phyloP scores from a whole-genome alignment of 164 flowering plant species.

The Malania oleifera region DNA sequence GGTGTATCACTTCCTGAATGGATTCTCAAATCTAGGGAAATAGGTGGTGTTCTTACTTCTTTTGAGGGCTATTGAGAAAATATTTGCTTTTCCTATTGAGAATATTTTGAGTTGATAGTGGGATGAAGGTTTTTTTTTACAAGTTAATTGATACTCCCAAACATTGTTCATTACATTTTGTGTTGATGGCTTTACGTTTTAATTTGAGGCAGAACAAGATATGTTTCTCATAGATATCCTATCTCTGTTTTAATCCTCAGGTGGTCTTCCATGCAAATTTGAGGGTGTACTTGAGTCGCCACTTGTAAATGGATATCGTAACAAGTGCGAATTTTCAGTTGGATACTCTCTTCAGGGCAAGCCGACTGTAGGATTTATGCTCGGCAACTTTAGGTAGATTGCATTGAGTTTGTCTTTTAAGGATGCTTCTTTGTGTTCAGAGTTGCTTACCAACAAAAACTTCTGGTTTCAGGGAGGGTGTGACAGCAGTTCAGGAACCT shows the following conservation, averaged over 20 bases:
- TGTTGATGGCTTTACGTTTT: not conserved
- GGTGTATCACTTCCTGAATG: slow-evolving; percentile 79
- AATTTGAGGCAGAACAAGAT: not conserved
- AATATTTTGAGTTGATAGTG: too few relatives aligned
- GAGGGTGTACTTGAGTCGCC: slow-evolving; percentile 92
- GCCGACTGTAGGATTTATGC: slow-evolving; percentile 82
- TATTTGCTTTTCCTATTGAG: too few relatives aligned
- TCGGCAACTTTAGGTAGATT: slow-evolving; percentile 91
- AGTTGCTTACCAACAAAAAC: not conserved
- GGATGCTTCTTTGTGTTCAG: not conserved
- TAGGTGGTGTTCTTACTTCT: slow-evolving; percentile 41
- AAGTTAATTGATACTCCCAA: too few relatives aligned
- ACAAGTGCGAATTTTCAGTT: slow-evolving; percentile 94
- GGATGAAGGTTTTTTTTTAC: too few relatives aligned
- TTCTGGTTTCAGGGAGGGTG: slow-evolving; percentile 72
- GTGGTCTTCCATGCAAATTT: slow-evolving; percentile 86
- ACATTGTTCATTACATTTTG: too few relatives aligned
- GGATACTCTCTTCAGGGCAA: slow-evolving; percentile 76
- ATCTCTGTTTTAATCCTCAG: slow-evolving; percentile 33
- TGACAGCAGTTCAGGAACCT: slow-evolving; percentile 87
- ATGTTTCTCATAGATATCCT: not conserved
- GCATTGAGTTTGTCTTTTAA: not conserved
- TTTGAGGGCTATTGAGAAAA: too few relatives aligned
- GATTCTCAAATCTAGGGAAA: slow-evolving; percentile 78
- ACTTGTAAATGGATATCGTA: slow-evolving; percentile 76